Percentiles rank a stretch among this genome's conserved stretches.
These are phyloP conservation scores for Eucalyptus erythrocorys DNA, from an alignment of 345 rosid genomes.

Conservation along the genomic window DNA sequence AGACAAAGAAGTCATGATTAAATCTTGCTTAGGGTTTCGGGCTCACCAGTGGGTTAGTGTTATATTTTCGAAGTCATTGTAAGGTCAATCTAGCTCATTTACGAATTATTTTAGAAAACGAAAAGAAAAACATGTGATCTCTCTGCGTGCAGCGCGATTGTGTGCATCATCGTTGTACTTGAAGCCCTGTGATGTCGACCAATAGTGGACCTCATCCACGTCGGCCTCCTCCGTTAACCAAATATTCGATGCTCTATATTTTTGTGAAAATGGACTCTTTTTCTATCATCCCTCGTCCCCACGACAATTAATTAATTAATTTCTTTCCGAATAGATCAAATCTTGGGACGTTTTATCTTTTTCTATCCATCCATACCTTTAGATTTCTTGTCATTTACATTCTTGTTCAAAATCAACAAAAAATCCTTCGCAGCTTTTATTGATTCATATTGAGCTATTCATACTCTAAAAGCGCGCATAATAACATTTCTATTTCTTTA, in stretches of 20 bases:
- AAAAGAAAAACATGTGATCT: not conserved
- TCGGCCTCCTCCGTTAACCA: not conserved
- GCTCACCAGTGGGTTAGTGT: not conserved
- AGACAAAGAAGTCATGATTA: not conserved
- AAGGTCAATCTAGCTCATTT: not conserved
- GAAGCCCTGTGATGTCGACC: not conserved
- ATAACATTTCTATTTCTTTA: rapidly evolving
- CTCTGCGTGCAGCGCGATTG: not conserved
- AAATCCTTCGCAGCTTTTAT: not conserved
- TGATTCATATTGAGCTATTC: too few species aligned
- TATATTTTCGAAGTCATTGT: not conserved
- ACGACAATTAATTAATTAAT: not conserved
- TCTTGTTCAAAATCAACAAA: not conserved
- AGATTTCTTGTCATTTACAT: not conserved
- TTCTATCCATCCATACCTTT: not conserved
- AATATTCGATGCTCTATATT: not conserved
- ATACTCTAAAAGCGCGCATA: too few species aligned
- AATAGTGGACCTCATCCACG: not conserved
- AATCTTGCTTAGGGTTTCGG: not conserved
- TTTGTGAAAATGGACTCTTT: not conserved
- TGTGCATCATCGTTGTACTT: not conserved
- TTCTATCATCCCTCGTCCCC: not conserved
- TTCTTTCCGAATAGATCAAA: not conserved
- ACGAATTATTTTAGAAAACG: not conserved
- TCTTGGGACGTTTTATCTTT: not conserved